These are phyloP conservation scores for Beauveria rudraprayagi DNA, from an alignment of 2,329 filamentous ascomycete genomes.

Conservation along the genomic window DNA sequence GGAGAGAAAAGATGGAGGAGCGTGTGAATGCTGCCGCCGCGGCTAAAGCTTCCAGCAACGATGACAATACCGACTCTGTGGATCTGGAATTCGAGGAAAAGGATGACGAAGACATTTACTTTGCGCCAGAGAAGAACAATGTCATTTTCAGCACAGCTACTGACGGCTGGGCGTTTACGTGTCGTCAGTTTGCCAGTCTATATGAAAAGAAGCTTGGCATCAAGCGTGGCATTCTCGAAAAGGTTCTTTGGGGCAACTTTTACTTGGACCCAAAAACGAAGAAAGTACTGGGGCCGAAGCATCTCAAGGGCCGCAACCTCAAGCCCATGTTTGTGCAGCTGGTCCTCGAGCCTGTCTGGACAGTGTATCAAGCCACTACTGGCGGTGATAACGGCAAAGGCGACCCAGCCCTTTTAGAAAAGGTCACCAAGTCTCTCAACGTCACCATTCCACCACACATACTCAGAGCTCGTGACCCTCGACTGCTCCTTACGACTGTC, in stretches of 20 bases:
- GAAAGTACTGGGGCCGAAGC: conserved; percentile 80
- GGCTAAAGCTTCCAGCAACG: conserved; percentile 43
- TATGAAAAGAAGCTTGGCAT: conserved; percentile 98
- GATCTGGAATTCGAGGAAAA: conserved; percentile 74
- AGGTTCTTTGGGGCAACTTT: conserved; percentile 93
- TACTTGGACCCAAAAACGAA: conserved; percentile 97
- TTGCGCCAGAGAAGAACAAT: conserved; percentile 96
- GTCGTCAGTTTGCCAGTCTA: conserved; percentile 83
- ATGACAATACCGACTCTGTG: conserved; percentile 45
- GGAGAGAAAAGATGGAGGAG: conserved; percentile 89
- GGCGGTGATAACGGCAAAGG: conserved; percentile 77
- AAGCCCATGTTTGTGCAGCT: conserved; percentile 98
- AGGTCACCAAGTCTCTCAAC: conserved; percentile 86
- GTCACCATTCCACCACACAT: conserved; percentile 81
- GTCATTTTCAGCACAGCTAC: conserved; percentile 98
- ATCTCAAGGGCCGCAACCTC: conserved; percentile 81
- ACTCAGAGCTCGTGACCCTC: conserved; percentile 73
- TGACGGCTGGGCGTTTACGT: conserved; percentile 98
- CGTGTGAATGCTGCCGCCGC: conserved; percentile 64
- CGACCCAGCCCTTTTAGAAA: conserved; percentile 75
- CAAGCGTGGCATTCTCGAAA: conserved; percentile 79
- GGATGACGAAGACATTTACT: conserved; percentile 96
- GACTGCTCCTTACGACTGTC: conserved; percentile 73
- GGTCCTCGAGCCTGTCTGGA: conserved; percentile 93
- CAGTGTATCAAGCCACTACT: conserved; percentile 83